These are phyloP conservation scores for Peniophora sp. DNA, from an alignment of 1,284 basidiomycete species.

Conservation along the genomic window DNA sequence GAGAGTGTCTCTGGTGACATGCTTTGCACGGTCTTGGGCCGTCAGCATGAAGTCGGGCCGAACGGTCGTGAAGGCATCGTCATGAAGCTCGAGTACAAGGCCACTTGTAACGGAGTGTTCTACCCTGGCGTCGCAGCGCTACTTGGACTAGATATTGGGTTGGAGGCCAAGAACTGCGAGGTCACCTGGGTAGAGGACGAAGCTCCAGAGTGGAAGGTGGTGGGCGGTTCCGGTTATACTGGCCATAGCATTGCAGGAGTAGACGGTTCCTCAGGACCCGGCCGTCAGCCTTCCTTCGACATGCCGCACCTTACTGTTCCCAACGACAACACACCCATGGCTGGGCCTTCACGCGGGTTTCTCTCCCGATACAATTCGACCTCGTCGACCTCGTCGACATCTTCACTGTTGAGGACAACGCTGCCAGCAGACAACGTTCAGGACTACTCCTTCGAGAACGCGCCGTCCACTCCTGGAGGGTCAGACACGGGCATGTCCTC, in stretches of 20 bases:
- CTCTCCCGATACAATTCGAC: slow-evolving; percentile 17
- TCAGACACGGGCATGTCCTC: slow-evolving; percentile 37
- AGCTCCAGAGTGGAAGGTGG: slow-evolving; percentile 49
- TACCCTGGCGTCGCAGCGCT: slow-evolving; percentile 75
- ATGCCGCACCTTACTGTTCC: slow-evolving; percentile 8
- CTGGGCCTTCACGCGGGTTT: slow-evolving; percentile 12
- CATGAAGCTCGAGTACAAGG: slow-evolving; percentile 64
- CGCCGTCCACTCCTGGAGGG: slow-evolving; percentile 37
- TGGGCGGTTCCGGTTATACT: slow-evolving; percentile 57
- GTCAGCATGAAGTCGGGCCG: slow-evolving; percentile 9
- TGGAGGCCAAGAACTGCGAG: slow-evolving; percentile 61
- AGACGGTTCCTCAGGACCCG: not conserved
- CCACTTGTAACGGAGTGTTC: slow-evolving; percentile 66
- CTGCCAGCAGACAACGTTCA: slow-evolving; percentile 52
- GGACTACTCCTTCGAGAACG: slow-evolving; percentile 70
- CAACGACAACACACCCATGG: slow-evolving; percentile 1
- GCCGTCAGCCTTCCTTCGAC: slow-evolving; percentile 9
- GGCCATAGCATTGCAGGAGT: slow-evolving; percentile 27
- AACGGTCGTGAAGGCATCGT: slow-evolving; percentile 41
- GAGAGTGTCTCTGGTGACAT: slow-evolving; percentile 58
- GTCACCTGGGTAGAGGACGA: slow-evolving; percentile 52
- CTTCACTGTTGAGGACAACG: slow-evolving; percentile 64
- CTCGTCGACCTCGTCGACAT: slow-evolving; percentile 32
- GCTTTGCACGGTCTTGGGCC: slow-evolving; percentile 50
- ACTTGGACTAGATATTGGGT: slow-evolving; percentile 66